Base-by-base conservation (phyloP, 148 eudicot genomes). In the Amaranthus palmeri region DNA sequence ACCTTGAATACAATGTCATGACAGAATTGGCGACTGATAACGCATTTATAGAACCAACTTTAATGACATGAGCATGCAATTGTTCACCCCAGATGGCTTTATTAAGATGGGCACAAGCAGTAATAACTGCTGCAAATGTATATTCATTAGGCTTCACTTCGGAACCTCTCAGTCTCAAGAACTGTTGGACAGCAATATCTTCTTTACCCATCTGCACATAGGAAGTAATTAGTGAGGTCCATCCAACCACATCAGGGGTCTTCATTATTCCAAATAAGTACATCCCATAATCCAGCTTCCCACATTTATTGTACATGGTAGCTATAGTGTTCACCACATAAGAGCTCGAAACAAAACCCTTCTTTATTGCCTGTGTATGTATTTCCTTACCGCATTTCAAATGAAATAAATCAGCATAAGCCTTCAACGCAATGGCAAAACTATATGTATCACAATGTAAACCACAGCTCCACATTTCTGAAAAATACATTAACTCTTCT, bases 371-470 rank as follows among this genome's bases (percentile, higher is more conserved):
- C 36, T 83, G 88, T 3, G 88, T 63, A 69, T 92, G 97, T 44
- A 92, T 82, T 69, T 90, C 92, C 81, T 83, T 88, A 59, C 97
- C 97, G 57, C 79, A 77, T 67, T 76, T 78, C 69, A 90, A 60
- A 62, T 80, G 76, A 62, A 79, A 81, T 6, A 60, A 71, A 65
- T 84, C 86, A 45, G 96, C 87, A 81, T 96, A 92, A 12, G 96
- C 96, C 83, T 92, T 92, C 77, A 92, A 84, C 1, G 93, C 97
- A 79, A 83, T 90, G 5, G 97, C 89, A 69, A 85, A 85, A 54
- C 87, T 78, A 70, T 85, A 83, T 3, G 97, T 78, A 75, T 90
- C 96, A 77, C 85, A 86, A 6, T 70, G 81, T 60, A 86, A 82
- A 42, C 79, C 76, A 0, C 63, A 80, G 54, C 56, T 79, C 82